Conservation (phyloP, 2,329 filamentous ascomycete genomes). For the Fusarium pininemorale region DNA sequence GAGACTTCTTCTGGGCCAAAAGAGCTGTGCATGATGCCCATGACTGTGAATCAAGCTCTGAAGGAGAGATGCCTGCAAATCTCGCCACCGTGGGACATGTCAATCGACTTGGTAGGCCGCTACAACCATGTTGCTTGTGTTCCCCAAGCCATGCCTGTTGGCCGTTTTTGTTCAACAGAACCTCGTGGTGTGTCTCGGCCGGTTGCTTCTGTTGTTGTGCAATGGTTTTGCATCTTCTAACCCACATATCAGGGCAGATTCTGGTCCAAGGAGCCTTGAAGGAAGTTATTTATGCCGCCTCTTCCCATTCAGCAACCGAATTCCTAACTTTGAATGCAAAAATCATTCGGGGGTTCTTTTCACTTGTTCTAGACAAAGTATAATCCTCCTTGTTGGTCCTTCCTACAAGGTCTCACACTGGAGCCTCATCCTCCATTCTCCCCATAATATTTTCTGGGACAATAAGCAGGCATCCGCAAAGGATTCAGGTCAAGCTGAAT, state of each 20-base stretch:
- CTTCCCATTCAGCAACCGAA: not conserved
- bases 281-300: not conserved
- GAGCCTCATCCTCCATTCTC: constrained; percentile 24
- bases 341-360: not conserved
- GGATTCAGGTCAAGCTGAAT: constrained; percentile 11
- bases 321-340: not conserved
- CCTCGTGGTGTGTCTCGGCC: constrained; percentile 11
- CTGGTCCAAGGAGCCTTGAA: not conserved
- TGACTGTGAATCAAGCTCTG: not conserved
- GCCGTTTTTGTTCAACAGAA: constrained; percentile 20
- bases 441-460: constrained; percentile 8
- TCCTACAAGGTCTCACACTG: constrained; percentile 28
- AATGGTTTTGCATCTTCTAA: not conserved
- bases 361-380: constrained; percentile 3
- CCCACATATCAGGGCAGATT: not conserved
- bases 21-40: constrained; percentile 1
- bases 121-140: not conserved
- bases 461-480: constrained; percentile 4
- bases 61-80: constrained; percentile 1
- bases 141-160: constrained; percentile 6
- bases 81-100: constrained; percentile 21
- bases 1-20: not conserved
- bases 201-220: constrained; percentile 17
- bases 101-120: not conserved
- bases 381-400: not conserved